Base-by-base conservation (phyloP, 75 land plant species). In the Isoetes taiwanensis region DNA sequence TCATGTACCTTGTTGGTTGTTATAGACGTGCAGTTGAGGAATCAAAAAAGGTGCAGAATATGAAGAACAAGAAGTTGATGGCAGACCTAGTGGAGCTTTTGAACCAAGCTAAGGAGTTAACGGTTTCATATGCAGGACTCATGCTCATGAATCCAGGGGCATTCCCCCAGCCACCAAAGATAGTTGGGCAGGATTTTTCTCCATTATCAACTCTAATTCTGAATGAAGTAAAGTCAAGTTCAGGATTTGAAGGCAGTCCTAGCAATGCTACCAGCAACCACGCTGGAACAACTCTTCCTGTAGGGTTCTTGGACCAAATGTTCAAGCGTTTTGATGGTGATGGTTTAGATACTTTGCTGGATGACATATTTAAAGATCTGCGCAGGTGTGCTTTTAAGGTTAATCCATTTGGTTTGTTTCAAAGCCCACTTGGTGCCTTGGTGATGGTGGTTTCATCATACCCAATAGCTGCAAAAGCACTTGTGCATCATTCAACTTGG, bases 401-500 rank as follows among this genome's bases (percentile, higher is more conserved):
- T 21, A 86, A 94, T 2, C 80, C 83, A 23, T 52, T 91, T 26
- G 89, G 94, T 34, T 78, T 82, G 33, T 91, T 87, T 52, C 95
- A 87, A 70, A 69, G 64, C 66, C 85, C 80, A 9, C 50, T 91
- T 60, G 70, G 80, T 53, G 76, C 75, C 4, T 59, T 91, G 43
- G 40, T 65, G 46, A 54, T 64, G 66, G 33, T 87, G 67, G 75
- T 84, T 10, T n/a, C n/a, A n/a, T 77, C 65, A 5, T 75, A 69
- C 37, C 80, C 88, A 1, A 63, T 56, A 27, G 71, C 81, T 38
- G 95, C 84, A 0, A 83, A 77, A 62, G 69, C 65, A 0, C 38
- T 91, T 43, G 89, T 91, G 37, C 77, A 64, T 43, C 95, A 91
- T 57, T 84, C 66, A 0, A 64, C 69, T 70, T 91, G 93, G 93